phyloP scores from a whole-genome alignment of 129 eudicot species.

The Helichrysum umbraculigerum region DNA sequence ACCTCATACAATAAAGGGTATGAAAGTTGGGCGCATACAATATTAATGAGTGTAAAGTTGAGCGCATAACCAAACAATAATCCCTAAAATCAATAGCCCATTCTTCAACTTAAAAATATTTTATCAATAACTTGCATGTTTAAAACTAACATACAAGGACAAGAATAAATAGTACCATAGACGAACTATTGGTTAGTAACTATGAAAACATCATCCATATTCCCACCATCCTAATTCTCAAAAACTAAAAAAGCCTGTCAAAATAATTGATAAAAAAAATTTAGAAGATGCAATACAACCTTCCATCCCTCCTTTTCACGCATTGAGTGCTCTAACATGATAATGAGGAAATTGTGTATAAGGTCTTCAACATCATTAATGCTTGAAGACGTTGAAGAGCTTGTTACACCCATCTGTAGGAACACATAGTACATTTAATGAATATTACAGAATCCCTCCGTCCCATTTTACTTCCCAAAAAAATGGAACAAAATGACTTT shows the following conservation, averaged over 20 bases:
- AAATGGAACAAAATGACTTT: too few species aligned
- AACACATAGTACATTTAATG: conserved; percentile 8
- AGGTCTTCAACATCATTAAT: conserved; percentile 85
- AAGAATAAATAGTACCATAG: neutral
- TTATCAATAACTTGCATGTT: conserved; percentile 10
- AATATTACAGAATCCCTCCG: neutral
- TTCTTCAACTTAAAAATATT: conserved; percentile 8
- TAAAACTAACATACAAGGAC: neutral
- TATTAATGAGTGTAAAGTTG: too few species aligned
- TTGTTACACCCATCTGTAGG: conserved; percentile 54
- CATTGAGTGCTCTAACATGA: conserved; percentile 90
- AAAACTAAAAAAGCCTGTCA: neutral
- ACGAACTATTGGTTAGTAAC: too few species aligned
- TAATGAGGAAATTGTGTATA: conserved; percentile 74
- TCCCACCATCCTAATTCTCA: neutral
- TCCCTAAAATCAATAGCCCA: conserved; percentile 1
- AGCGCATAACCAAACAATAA: too few species aligned
- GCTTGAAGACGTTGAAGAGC: conserved; percentile 43
- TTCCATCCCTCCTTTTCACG: conserved; percentile 96
- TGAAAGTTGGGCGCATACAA: too few species aligned
- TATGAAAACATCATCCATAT: neutral
- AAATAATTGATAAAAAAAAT: neutral
- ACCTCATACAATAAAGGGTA: too few species aligned
- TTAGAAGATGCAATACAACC: conserved; percentile 36
- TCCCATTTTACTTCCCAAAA: neutral